Evolutionary conservation across 306 rosid species (phyloP).

Genomic region (Cercis canadensis): DNA sequence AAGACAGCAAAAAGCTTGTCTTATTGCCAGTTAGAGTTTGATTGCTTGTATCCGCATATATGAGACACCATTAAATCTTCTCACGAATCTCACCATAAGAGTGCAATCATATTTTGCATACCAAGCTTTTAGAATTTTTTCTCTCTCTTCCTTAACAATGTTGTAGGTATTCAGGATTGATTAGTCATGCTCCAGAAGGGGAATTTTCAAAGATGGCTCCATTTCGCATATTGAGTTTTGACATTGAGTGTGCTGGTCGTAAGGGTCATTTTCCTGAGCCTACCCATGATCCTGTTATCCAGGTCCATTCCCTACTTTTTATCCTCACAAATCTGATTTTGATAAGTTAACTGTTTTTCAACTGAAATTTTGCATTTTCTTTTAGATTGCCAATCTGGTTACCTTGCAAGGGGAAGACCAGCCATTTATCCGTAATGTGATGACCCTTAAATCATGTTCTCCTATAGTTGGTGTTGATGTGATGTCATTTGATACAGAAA

Average conservation of each 20-base stretch:
- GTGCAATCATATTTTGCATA: constrained; percentile 22
- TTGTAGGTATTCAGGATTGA: constrained; percentile 80
- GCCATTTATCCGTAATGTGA: constrained; percentile 83
- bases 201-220: constrained; percentile 98
- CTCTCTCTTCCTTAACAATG: constrained; percentile 57
- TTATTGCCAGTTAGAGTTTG: constrained; percentile 85
- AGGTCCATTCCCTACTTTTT: constrained; percentile 55
- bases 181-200: constrained; percentile 94
- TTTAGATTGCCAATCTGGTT: constrained; percentile 89
- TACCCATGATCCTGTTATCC: constrained; percentile 94
- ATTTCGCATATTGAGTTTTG: constrained; percentile 96
- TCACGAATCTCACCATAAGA: background rate
- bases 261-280: constrained; percentile 99
- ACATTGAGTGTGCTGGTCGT: constrained; percentile 99
- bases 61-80: constrained; percentile 16
- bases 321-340: background rate
- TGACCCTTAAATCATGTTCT: constrained; percentile 95
- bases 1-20: constrained; percentile 60
- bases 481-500: constrained; percentile 86
- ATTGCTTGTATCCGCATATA: constrained; percentile 85
- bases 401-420: constrained; percentile 89
- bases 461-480: constrained; percentile 96
- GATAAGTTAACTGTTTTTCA: constrained; percentile 19
- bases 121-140: constrained; percentile 29
- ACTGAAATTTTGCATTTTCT: constrained; percentile 40